These are phyloP conservation scores for Daphne laureola DNA, from an alignment of 441 rosid genomes.

Conservation along the genomic window DNA sequence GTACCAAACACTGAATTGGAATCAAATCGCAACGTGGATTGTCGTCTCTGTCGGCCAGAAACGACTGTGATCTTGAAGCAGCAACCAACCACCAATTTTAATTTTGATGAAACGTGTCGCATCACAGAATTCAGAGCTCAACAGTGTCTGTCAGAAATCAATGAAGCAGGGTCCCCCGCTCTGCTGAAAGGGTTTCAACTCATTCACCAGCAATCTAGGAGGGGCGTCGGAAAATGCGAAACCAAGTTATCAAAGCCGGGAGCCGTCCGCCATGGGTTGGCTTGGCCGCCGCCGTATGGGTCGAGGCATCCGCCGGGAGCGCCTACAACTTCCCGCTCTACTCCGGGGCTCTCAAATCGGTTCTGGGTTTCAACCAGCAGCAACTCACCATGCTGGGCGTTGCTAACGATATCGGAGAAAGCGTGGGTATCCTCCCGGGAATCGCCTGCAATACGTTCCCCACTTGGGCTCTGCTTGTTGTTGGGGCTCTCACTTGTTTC, in stretches of 20 bases:
- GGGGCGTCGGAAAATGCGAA: conserved; percentile 35
- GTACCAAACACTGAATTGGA: too few species aligned
- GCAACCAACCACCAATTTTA: too few species aligned
- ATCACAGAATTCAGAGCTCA: too few species aligned
- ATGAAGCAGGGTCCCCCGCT: too few species aligned
- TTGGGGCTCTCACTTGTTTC: conserved; percentile 65
- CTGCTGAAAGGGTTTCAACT: too few species aligned
- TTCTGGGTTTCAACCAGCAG: conserved; percentile 73
- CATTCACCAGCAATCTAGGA: too few species aligned
- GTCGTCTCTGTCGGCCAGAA: too few species aligned
- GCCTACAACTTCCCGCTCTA: conserved; percentile 79
- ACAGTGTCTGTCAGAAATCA: too few species aligned
- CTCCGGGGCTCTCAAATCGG: conserved; percentile 69
- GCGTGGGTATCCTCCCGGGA: conserved; percentile 73
- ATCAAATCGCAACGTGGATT: too few species aligned
- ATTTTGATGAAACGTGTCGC: too few species aligned
- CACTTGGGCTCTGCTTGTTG: conserved; percentile 69
- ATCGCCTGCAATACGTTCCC: conserved; percentile 82
- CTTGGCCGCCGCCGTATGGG: conserved; percentile 90
- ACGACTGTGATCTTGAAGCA: too few species aligned
- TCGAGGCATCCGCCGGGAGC: conserved; percentile 67
- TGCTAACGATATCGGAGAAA: conserved; percentile 93
- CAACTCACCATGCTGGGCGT: conserved; percentile 84
- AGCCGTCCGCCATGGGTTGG: conserved; percentile 98
- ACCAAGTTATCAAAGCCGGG: conserved; percentile 52